Base-by-base conservation (phyloP, 2,329 filamentous ascomycete species). In the Amauroascus niger region DNA sequence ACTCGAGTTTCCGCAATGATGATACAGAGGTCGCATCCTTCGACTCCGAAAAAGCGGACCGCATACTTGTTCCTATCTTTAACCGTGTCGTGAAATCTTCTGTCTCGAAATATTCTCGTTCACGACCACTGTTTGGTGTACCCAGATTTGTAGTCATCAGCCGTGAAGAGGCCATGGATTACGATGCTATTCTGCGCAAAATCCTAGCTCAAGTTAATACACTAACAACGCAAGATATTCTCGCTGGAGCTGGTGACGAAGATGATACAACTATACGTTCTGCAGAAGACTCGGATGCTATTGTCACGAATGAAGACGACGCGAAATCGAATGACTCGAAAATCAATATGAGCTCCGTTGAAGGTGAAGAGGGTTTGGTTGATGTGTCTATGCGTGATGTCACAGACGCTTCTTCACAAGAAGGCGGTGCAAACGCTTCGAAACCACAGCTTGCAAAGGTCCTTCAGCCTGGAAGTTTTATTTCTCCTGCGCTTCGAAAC, bases 301-400 rank as follows among this genome's bases (percentile, higher is more conserved):
- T 88, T 18, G 74, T 86, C 9, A 81, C 83, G 54, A 83, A 70
- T 50, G 69, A 77, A 20, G 78, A 80, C 56, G 77, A 79, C 58
- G 80, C 79, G 2, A 81, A 86, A 3, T 82, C 82, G 3, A 80
- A 79, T 8, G 86, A 86, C 59, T 76, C 79, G 20, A 86, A 85
- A 64, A 77, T 95, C 45, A 80, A 84, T 55, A 84, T 88, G 43
- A 79, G 81, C 26, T 95, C 90, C 2, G 79, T 95, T 1, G 84
- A 90, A 65, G 87, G 88, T 8, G 91, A 96, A 67, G 90, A 96
- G 57, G 88, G 88, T 57, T 81, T 96, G 63, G 87, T 97, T 5
- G 87, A 96, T 64, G 83, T 98, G 14, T 87, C 86, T 0, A 90
- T 96, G 84, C 83, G 82, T 51, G 84, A 88, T 61, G 72, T 74